Evolutionary conservation across 345 rosid species (phyloP), one percentile per base, ranked within the genome.

Genomic region (Eucalyptus pauciflora): DNA sequence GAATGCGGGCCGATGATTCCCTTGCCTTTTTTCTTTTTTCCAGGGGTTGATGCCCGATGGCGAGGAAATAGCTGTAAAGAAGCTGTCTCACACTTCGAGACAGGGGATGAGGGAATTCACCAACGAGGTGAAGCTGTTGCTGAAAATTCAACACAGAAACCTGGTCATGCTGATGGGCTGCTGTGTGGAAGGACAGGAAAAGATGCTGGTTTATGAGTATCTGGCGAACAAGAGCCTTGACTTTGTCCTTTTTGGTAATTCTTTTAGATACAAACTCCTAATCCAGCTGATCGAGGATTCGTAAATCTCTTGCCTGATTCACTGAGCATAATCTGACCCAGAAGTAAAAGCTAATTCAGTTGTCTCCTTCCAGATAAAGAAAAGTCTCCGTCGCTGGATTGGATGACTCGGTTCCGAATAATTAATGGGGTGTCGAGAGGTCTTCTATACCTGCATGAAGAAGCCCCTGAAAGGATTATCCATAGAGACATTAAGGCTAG

Each of bases 151-250:
- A 89, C 98, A 97, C 88, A 94, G 92, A 92, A 95, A 97, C 89
- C 93, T 97, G 89, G 97, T 97, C 88, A 93, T 92, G 50, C 91
- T 97, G 91, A 79, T 95, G 3, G 97, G 99, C 7, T 97, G 97
- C 86, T 97, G 98, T 89, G 91, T 93, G 25, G 92, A 94, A 51
- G 96, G 94, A 90, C 95, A 94, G 1, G 98, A 97, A 86, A 94
- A 94, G 93, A 97, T 97, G 94, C 92, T 97, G 87, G 94, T 97
- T 67, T 97, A 97, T 16, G 98, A 97, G 89, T 97, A 95, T 90
- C 92, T 97, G 88, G 95, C 94, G 5, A 96, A 97, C 92, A 94
- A 86, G 93, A 97, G 98, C 92, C 94, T 96, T 17, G 98, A 96
- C 90, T 88, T 79, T 89, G 94, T 94, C 91, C 92, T 97, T 41